Base-by-base conservation (phyloP, 768 basidiomycete species). In the Cystofilobasidium capitatum region DNA sequence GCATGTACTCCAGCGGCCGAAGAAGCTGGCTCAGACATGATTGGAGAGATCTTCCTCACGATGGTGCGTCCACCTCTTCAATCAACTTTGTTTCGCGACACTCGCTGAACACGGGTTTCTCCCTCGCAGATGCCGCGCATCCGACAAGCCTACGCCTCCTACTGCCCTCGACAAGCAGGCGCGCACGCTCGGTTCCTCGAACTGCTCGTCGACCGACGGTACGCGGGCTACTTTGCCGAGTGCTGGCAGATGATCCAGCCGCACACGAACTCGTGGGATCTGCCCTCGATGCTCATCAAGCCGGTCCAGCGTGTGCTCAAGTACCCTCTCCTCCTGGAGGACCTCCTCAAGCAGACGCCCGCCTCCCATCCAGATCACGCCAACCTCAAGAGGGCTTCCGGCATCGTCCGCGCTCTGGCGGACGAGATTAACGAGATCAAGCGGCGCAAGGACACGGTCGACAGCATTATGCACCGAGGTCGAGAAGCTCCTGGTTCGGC, bases 401-500 rank as follows among this genome's bases (percentile, higher is more conserved):
- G 77, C 79, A 69, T 71, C 33, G 71, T 76, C 24, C 51, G 71
- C 20, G 44, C 71, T 1, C 78, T 90, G 39, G 74, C 81, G 5
- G 82, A 83, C 59, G 83, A 85, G 65, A 81, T 88, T 55, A 77
- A 79, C n/a, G 87, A 88, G 72, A 83, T 91, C 31, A 84, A 82
- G 70, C 79, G 82, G 62, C 82, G 91, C 64, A 92, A 91, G 68
- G 88, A 91, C 68, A 87, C 75, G 1, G 77, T 77, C 3, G 75
- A 74, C 14, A 69, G 72, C 26, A 72, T 75, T 26, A 74, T 77
- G n/a, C 47, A 61, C 26, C 57, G 58, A 62, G 67, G 69, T 26
- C 60, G 71, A 33, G 71, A 71, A 33, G 54, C 33, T 16, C 71
- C 68, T 47, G 61, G 37, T 16, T 17, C 40, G 2, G 40, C 58